Evolutionary conservation across 306 rosid species (phyloP).

Genomic region (Astragalus membranaceus): DNA sequence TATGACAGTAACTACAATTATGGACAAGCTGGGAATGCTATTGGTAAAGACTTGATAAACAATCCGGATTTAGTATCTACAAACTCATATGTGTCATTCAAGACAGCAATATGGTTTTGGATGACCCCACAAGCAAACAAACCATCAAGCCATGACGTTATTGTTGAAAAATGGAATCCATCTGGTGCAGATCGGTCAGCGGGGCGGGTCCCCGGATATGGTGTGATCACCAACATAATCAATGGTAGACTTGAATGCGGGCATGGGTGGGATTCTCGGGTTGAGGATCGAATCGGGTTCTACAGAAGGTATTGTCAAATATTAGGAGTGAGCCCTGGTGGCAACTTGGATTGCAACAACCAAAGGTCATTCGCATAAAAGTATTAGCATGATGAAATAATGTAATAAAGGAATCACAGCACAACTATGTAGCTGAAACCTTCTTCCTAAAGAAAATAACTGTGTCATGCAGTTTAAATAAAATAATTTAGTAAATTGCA

Average conservation of each 20-base stretch:
- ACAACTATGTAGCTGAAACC: background rate
- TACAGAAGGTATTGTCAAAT: constrained; percentile 27
- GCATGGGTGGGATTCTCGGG: background rate
- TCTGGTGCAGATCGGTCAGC: constrained; percentile 32
- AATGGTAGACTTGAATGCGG: constrained; percentile 30
- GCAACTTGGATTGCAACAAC: constrained; percentile 34
- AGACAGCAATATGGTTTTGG: constrained; percentile 75
- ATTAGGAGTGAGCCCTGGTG: constrained; percentile 18
- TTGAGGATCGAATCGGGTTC: constrained; percentile 21
- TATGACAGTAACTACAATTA: constrained; percentile 58
- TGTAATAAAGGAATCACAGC: background rate
- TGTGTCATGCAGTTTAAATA: background rate
- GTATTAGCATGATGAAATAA: background rate
- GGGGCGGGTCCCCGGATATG: constrained; percentile 27
- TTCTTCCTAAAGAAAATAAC: background rate
- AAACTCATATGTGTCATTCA: constrained; percentile 40
- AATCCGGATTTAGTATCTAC: constrained; percentile 51
- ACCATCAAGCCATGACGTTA: constrained; percentile 70
- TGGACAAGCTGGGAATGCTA: constrained; percentile 40
- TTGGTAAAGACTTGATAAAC: constrained; percentile 27
- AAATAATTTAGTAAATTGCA: background rate
- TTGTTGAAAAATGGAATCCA: constrained; percentile 42
- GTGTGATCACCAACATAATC: constrained; percentile 35
- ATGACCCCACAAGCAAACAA: constrained; percentile 60
- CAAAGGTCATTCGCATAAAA: constrained; percentile 26